Conservation (phyloP, 108 stramenopile genomes). For the Skeletonema grethae region DNA sequence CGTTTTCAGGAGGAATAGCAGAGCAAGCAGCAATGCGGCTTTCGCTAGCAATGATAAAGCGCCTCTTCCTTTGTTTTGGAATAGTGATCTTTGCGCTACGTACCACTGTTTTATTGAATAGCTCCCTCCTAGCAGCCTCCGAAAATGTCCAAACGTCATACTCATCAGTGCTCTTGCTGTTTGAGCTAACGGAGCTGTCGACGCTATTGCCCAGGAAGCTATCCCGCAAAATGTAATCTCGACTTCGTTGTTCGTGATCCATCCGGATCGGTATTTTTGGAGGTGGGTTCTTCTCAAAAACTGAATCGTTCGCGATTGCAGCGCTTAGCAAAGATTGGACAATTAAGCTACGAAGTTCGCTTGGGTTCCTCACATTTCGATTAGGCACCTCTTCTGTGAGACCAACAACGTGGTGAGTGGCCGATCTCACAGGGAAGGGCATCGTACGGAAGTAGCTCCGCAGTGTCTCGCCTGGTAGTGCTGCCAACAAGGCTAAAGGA, state of each 20-base stretch:
- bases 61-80: constrained; percentile 33
- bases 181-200: constrained; percentile 23
- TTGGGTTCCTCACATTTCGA: constrained; percentile 41
- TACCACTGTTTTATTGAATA: constrained; percentile 35
- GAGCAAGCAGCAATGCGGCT: constrained; percentile 10
- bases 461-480: constrained; percentile 42
- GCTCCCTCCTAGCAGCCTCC: constrained; percentile 36
- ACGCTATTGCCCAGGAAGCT: constrained; percentile 25
- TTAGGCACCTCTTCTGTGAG: constrained; percentile 47
- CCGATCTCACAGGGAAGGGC: constrained; percentile 47
- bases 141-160: constrained; percentile 48
- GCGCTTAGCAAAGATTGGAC: constrained; percentile 50
- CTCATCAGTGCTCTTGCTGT: constrained; percentile 20
- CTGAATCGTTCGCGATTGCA: constrained; percentile 48
- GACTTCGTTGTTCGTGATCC: constrained; percentile 35
- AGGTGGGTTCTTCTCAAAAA: constrained; percentile 35
- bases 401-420: constrained; percentile 48
- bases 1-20: not conserved
- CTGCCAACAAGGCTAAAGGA: constrained; percentile 48
- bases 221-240: constrained; percentile 3
- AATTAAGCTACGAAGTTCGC: constrained; percentile 42
- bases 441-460: constrained; percentile 46
- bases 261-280: constrained; percentile 45
- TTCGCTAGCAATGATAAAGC: constrained; percentile 22
- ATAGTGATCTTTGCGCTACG: constrained; percentile 24